Percentiles rank a stretch among this genome's conserved stretches.
Conservation (phyloP, 441 rosid species). For the Erodium texanum region DNA sequence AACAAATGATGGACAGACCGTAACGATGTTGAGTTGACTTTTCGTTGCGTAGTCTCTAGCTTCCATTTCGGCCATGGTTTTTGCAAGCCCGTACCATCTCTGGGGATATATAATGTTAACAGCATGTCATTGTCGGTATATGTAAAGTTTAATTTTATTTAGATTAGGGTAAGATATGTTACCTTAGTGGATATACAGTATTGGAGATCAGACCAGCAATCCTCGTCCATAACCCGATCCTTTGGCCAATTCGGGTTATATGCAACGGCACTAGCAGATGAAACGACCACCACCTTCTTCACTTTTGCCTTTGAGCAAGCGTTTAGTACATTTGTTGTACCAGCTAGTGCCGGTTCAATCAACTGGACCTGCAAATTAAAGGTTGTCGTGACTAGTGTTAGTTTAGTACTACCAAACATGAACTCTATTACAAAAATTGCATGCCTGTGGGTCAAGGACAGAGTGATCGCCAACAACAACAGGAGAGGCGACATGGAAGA, state of each 20-base stretch:
- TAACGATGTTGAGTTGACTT: constrained; percentile 25
- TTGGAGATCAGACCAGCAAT: constrained; percentile 34
- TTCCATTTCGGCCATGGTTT: constrained; percentile 36
- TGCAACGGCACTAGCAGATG: constrained; percentile 27
- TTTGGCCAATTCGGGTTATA: constrained; percentile 32
- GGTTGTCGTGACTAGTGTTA: too few species aligned
- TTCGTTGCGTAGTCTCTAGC: constrained; percentile 29
- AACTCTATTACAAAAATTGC: too few species aligned
- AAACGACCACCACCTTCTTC: constrained; percentile 36
- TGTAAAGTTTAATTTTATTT: too few species aligned
- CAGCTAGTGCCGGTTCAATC: constrained; percentile 29
- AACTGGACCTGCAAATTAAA: constrained; percentile 25
- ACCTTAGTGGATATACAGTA: constrained; percentile 26
- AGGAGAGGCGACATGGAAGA: constrained; percentile 39
- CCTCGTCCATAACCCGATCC: constrained; percentile 28
- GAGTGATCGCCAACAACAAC: constrained; percentile 20
- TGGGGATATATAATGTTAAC: neutral
- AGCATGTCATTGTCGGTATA: too few species aligned
- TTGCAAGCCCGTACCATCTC: constrained; percentile 26
- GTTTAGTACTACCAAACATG: too few species aligned
- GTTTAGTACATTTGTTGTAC: constrained; percentile 33
- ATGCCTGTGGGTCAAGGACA: constrained; percentile 35
- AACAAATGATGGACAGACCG: constrained; percentile 31
- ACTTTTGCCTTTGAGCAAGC: constrained; percentile 33
- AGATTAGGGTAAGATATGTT: too few species aligned